A percentile compares a stretch with the other conserved stretches of the same genome.
phyloP scores from a whole-genome alignment of 768 basidiomycete species.

The Rhodosporidiobolus sp. region DNA sequence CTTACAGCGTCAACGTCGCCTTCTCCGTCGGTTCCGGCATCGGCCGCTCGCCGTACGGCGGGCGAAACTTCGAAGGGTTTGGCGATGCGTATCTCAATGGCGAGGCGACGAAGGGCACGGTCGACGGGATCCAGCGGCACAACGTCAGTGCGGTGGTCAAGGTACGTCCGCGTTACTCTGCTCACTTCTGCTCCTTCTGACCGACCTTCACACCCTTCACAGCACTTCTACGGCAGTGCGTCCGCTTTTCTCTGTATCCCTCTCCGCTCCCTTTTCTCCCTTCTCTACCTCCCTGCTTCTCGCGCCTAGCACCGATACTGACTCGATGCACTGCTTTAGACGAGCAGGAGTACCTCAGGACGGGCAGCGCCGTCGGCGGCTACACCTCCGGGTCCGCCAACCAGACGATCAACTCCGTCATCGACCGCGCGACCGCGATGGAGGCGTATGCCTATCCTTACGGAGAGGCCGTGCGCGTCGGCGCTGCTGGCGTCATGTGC shows the following conservation, averaged over 20 bases:
- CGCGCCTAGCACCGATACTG: conserved; percentile 28
- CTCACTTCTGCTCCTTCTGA: not conserved
- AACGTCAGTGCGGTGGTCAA: conserved; percentile 54
- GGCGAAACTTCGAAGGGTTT: conserved; percentile 36
- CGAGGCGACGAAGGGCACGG: conserved; percentile 4
- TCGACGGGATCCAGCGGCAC: conserved; percentile 40
- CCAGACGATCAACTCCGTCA: conserved; percentile 54
- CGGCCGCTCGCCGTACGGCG: conserved; percentile 5
- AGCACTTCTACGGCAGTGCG: conserved; percentile 57
- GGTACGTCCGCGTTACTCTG: not conserved
- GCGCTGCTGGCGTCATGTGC: conserved; percentile 35
- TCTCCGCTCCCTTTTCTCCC: too few relatives aligned
- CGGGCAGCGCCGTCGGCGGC: conserved; percentile 20
- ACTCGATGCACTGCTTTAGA: conserved; percentile 26
- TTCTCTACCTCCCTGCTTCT: not conserved
- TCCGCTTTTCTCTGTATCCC: not conserved
- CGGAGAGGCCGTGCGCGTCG: conserved; percentile 11
- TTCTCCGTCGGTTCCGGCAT: conserved; percentile 23
- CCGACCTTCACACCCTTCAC: not conserved
- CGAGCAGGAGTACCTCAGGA: conserved; percentile 52
- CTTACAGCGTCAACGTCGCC: conserved; percentile 51
- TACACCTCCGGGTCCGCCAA: conserved; percentile 42
- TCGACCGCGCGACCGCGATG: conserved; percentile 45
- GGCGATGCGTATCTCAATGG: conserved; percentile 31
- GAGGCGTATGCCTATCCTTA: conserved; percentile 41